Base-by-base conservation (phyloP, 2,329 filamentous ascomycete genomes). In the Clarireedia monteithiana region DNA sequence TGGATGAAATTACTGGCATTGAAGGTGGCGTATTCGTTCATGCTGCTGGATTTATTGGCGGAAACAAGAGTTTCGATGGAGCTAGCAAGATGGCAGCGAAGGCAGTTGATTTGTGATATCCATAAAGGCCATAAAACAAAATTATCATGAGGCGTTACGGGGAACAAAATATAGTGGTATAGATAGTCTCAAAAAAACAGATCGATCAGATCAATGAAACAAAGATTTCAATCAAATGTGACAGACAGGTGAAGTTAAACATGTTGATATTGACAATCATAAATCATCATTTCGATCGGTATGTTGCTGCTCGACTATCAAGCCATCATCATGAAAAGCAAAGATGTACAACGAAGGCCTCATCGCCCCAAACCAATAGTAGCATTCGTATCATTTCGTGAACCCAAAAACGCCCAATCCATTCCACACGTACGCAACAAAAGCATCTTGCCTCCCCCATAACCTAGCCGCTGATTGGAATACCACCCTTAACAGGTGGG, bases 21-120 rank as follows among this genome's bases (percentile, higher is more conserved):
- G 75, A 77, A 5, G 89, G 91, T 6, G 85, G 89, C 60, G 85
- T 99, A 27, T 99, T 99, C 70, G 88, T 96, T 30, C 94, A 99
- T 70, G 91, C 91, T 3, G 86, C 87, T 53, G 94, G 94, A 27
- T 99, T 99, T 74, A 97, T 97, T 68, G 94, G 94, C 17, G 94
- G 94, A 2, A 95, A 96, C 73, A 86, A 88, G 78, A 95, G 88
- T 0, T 94, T 88, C 66, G 89, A 95, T 59, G 94, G 94, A 30
- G 91, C 84, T 26, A 80, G 89, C 70, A 83, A 84, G 57, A 95
- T 97, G 90, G 91, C 91, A 4, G 74, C 79, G 71, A 89, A 88
- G 77, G 86, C 88, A 2, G 74, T 89, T 60, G 81, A 73, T 56
- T 23, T 67, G 50, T 68, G 45, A 54, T 50, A 36, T 49, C 20